Evolutionary conservation across 352 stramenopile species (phyloP).

Genomic region (Plasmopara muralis): DNA sequence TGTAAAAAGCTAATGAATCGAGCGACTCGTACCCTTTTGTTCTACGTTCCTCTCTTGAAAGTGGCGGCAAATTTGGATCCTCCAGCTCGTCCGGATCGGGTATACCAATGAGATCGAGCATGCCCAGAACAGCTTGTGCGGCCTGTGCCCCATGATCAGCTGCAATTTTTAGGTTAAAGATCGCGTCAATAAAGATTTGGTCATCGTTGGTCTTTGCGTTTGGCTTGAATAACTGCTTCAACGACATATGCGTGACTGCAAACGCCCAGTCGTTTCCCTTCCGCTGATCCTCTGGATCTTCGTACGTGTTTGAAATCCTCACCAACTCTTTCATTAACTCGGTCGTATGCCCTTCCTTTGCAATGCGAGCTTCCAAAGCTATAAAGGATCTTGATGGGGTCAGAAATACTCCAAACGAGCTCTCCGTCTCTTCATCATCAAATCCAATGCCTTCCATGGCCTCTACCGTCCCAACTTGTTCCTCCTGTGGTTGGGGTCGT

Average conservation of each 20-base stretch:
- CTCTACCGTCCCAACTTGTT: slow-evolving; percentile 1
- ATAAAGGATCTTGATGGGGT: slow-evolving; percentile 45
- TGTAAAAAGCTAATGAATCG: slow-evolving; percentile 17
- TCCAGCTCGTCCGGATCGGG: slow-evolving; percentile 20
- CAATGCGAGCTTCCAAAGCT: slow-evolving; percentile 43
- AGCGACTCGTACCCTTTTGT: slow-evolving; percentile 31
- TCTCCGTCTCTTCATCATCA: slow-evolving; percentile 8
- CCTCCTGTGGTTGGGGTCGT: not conserved
- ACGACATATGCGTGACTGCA: slow-evolving; percentile 52
- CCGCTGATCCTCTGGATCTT: slow-evolving; percentile 3
- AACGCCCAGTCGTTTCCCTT: slow-evolving; percentile 39
- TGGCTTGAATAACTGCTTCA: slow-evolving; percentile 54
- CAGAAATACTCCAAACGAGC: slow-evolving; percentile 6
- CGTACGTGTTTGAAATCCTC: slow-evolving; percentile 12
- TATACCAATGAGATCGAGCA: slow-evolving; percentile 56
- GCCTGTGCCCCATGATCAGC: slow-evolving; percentile 37
- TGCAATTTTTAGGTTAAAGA: slow-evolving; percentile 37
- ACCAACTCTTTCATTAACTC: slow-evolving; percentile 34
- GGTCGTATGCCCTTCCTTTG: slow-evolving; percentile 32
- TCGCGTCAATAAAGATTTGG: slow-evolving; percentile 31
- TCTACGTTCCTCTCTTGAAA: slow-evolving; percentile 24
- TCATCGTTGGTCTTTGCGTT: slow-evolving; percentile 6
- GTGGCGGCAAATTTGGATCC: slow-evolving; percentile 2
- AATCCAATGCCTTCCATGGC: slow-evolving; percentile 5
- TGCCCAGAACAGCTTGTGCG: slow-evolving; percentile 35